Conservation (phyloP, 345 rosid species). For the Tarenaya hassleriana region DNA sequence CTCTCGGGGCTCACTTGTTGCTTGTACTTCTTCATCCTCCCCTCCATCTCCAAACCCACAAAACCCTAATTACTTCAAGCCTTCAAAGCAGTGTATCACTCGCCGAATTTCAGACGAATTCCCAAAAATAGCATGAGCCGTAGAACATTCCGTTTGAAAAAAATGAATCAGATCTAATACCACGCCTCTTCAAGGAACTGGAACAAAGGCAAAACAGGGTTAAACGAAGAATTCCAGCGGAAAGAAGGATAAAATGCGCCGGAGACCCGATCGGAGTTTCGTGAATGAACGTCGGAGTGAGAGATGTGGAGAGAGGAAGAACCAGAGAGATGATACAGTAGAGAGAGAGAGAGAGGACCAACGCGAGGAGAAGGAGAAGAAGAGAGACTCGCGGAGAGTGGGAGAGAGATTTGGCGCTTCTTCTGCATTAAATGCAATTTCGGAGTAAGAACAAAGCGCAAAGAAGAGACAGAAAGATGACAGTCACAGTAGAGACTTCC, state of each 20-base stretch:
- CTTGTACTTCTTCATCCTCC: constrained; percentile 66
- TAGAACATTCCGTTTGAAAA: no score
- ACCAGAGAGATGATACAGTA: no score
- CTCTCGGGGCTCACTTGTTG: constrained; percentile 90
- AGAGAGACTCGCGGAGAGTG: no score
- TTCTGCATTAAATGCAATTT: constrained; percentile 8
- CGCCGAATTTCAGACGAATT: not conserved
- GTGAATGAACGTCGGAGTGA: no score
- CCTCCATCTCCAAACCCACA: constrained; percentile 44
- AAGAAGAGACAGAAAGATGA: constrained; percentile 31
- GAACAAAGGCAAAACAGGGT: not conserved
- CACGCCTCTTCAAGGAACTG: not conserved
- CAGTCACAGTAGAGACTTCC: constrained; percentile 21
- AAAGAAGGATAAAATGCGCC: not conserved
- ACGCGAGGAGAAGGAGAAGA: no score
- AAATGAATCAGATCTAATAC: constrained; percentile 24
- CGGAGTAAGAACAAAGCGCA: constrained; percentile 4
- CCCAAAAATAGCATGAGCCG: not conserved
- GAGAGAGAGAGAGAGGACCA: not conserved
- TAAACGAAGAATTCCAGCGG: not conserved
- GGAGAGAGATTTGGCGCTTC: constrained; percentile 6
- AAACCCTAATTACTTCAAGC: constrained; percentile 20
- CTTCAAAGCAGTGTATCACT: not conserved
- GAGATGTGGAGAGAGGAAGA: not conserved
- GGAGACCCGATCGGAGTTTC: not conserved